Evolutionary conservation across 2,329 filamentous ascomycete genomes (phyloP), one percentile per base, ranked within the genome.

Genomic region (Monosporascus sp.): DNA sequence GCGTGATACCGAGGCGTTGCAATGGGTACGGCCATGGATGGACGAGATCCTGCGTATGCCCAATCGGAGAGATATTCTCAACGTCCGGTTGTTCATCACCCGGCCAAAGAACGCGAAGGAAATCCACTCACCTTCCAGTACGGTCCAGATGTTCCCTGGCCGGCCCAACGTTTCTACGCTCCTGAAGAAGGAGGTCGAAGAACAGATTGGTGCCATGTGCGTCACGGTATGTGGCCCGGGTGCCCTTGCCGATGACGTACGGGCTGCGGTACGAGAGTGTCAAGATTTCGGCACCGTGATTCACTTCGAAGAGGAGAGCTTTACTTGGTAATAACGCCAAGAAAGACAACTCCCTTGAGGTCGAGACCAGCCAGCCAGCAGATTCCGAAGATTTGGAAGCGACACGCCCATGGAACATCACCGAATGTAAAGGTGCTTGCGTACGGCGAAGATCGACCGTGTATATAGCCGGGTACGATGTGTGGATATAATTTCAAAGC

Each of bases 21-120:
- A 96, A 70, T 97, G 94, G 93, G 89, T 96, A 55, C 84, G 90
- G 7, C 90, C 90, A 5, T 97, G 90, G 87, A 86, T 88, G 81
- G 82, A 87, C 60, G 72, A 76, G 52, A 73, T 97, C 51, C 79
- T 97, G 34, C 81, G 81, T 52, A 87, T 97, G 80, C 88, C 90
- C 14, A 82, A 85, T 61, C 86, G 92, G 51, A 84, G 89, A 54
- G 90, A 96, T 49, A 80, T 96, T 31, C 81, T 99, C 45, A 87
- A 85, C 61, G 89, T 97, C 64, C 84, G 93, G 63, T 82, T 97
- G 48, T 97, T 96, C 73, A 86, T 97, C 61, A 97, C 94, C 5
- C 81, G 91, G 51, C 93, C 93, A 1, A 86, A 89, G 62, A 90
- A 87, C 67, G 85, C 87, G n/a, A 87, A 85, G 67, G 89, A 95